Evolutionary conservation across 2,329 filamentous ascomycete genomes (phyloP), one percentile per base, ranked within the genome.

Genomic region (Tympanopsis confertula): DNA sequence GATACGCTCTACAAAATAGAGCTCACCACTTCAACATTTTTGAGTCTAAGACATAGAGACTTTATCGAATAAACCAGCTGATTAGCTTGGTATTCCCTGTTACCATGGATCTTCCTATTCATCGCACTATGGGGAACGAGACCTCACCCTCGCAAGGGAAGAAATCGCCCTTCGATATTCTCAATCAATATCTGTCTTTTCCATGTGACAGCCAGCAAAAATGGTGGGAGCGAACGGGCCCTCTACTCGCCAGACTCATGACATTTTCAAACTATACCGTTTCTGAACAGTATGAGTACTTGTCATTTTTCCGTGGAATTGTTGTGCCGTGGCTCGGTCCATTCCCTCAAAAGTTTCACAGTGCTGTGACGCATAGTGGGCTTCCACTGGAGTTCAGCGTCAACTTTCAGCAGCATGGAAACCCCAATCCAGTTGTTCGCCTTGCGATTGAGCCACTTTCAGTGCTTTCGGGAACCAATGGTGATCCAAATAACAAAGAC

Each of bases 341-440:
- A 1, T 43, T 46, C 39, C 45, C 45, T 4, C 22, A 33, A 2
- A 3, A 5, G 1, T 42, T 38, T 10, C 41, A 28, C 29, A 44
- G 45, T 24, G 36, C 40, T 4, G 40, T 47, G 5, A 47, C 47
- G 2, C 41, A 36, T 2, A 47, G 39, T 35, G 47, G 42, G 2
- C 43, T 47, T 3, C 44, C 45, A 1, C 13, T 49, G 3, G 47
- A 49, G 17, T 44, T 44, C 35, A 49, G 47, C 30, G 32, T 44
- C 32, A 49, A 49, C 37, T 49, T 39, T 30, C 44, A 45, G 29
- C 40, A 45, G 20, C 13, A 39, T n/a, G 22, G n/a, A n/a, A 26
- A 26, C n/a, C n/a, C n/a, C 4, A 19, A 37, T 4, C 43, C 44
- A 4, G 33, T 43, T 2, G 24, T 43, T 7, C 42, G 47, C 3